phyloP scores from a whole-genome alignment of 1,284 basidiomycete genomes.

The Marasmius oreades region DNA sequence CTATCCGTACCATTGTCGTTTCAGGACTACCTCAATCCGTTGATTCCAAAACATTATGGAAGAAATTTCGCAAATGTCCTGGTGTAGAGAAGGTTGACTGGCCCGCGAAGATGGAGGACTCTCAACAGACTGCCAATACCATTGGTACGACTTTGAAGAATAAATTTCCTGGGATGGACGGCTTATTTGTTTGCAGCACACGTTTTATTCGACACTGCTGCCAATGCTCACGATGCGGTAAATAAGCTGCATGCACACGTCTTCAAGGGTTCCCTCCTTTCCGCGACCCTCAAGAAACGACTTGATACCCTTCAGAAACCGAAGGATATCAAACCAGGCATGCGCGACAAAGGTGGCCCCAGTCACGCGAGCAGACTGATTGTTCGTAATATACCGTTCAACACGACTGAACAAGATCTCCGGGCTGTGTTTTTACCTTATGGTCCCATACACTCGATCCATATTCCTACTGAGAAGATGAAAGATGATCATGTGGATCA shows the following conservation, averaged over 20 bases:
- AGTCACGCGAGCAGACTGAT: slow-evolving; percentile 82
- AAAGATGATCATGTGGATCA: slow-evolving; percentile 25
- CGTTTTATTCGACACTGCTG: slow-evolving; percentile 73
- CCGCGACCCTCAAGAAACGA: slow-evolving; percentile 89
- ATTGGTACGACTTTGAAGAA: slow-evolving; percentile 29
- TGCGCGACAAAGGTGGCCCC: slow-evolving; percentile 34
- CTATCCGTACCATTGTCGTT: slow-evolving; percentile 79
- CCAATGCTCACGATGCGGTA: slow-evolving; percentile 70
- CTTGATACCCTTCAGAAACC: slow-evolving; percentile 66
- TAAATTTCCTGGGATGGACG: too few species aligned
- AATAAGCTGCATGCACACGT: slow-evolving; percentile 90
- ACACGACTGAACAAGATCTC: slow-evolving; percentile 83
- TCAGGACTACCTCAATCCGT: slow-evolving; percentile 70
- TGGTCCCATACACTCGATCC: slow-evolving; percentile 85
- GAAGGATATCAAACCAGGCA: slow-evolving; percentile 22
- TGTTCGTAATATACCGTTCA: slow-evolving; percentile 86
- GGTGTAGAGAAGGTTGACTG: slow-evolving; percentile 73
- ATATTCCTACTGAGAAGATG: slow-evolving; percentile 57
- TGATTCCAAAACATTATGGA: slow-evolving; percentile 80
- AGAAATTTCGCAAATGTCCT: slow-evolving; percentile 79
- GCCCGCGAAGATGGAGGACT: slow-evolving; percentile 50
- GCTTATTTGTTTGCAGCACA: slow-evolving; percentile 69
- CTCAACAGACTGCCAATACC: slow-evolving; percentile 32
- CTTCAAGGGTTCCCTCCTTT: slow-evolving; percentile 87
- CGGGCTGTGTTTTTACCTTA: slow-evolving; percentile 86